Conservation (phyloP, 345 rosid species). For the Pseudoturritis turrita region DNA sequence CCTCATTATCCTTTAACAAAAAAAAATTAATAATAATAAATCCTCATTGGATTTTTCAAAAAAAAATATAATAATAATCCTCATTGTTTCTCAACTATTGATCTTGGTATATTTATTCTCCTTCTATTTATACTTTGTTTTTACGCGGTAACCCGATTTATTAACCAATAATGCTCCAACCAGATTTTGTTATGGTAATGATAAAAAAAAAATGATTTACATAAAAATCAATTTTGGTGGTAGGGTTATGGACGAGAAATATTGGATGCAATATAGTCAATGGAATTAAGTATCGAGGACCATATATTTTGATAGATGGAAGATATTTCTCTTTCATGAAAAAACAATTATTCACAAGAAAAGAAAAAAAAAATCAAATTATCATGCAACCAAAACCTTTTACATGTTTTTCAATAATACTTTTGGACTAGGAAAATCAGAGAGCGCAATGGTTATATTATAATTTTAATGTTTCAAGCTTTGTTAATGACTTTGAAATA, state of each 20-base stretch:
- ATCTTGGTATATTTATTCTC: neutral
- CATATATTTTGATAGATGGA: neutral
- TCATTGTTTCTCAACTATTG: neutral
- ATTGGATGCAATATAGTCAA: neutral
- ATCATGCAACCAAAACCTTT: neutral
- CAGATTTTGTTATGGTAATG: neutral
- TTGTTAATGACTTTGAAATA: too few species aligned
- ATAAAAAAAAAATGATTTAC: too few species aligned
- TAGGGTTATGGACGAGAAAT: neutral
- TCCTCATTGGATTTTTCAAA: too few species aligned
- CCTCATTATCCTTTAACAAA: too few species aligned
- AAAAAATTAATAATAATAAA: too few species aligned
- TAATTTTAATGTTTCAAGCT: too few species aligned
- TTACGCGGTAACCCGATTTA: neutral
- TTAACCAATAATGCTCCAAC: neutral
- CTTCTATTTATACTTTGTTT: neutral
- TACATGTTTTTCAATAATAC: too few species aligned
- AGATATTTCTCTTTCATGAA: neutral
- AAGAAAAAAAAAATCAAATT: neutral
- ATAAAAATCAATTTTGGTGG: neutral
- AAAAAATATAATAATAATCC: too few species aligned
- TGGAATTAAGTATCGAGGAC: neutral
- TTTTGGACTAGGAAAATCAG: too few species aligned
- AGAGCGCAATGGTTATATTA: too few species aligned
- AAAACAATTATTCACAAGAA: too few species aligned